Percentiles rank a stretch among this genome's conserved stretches.
phyloP scores from a whole-genome alignment of 108 stramenopile species.

The Epipyxis sp. region DNA sequence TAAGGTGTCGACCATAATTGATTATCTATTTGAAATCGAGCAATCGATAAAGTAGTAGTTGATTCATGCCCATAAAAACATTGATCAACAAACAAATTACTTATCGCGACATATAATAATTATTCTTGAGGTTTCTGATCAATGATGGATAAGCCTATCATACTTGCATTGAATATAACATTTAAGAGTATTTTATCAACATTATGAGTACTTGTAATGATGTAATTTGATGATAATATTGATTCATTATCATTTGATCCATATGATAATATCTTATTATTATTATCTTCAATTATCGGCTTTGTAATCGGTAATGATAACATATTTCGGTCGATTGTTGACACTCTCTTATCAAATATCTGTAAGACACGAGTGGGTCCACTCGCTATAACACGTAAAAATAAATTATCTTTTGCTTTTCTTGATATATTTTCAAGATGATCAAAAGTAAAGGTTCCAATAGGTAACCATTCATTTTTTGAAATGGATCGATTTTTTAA shows the following conservation, averaged over 20 bases:
- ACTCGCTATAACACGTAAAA: neutral
- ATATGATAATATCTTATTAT: too few relatives aligned
- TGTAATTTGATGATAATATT: too few relatives aligned
- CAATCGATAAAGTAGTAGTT: neutral
- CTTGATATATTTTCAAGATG: neutral
- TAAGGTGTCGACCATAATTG: slow-evolving; percentile 8
- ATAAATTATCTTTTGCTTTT: neutral
- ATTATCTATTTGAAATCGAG: slow-evolving; percentile 15
- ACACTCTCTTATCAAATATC: slow-evolving; percentile 5
- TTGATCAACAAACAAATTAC: neutral
- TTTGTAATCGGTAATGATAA: too few relatives aligned
- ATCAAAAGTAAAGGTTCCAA: slow-evolving; percentile 2
- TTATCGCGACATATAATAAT: neutral
- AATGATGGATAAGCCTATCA: neutral
- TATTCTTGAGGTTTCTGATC: slow-evolving; percentile 10
- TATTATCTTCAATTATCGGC: too few relatives aligned
- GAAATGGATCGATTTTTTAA: neutral
- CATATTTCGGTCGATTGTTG: too few relatives aligned
- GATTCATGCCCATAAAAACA: neutral
- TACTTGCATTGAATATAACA: too few relatives aligned
- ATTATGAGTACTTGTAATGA: too few relatives aligned
- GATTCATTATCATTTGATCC: too few relatives aligned
- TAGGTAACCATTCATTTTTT: neutral
- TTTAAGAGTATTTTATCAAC: too few relatives aligned
- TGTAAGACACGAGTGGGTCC: slow-evolving; percentile 11